Conservation (phyloP, 306 rosid species). For the Fragaria vesca region DNA sequence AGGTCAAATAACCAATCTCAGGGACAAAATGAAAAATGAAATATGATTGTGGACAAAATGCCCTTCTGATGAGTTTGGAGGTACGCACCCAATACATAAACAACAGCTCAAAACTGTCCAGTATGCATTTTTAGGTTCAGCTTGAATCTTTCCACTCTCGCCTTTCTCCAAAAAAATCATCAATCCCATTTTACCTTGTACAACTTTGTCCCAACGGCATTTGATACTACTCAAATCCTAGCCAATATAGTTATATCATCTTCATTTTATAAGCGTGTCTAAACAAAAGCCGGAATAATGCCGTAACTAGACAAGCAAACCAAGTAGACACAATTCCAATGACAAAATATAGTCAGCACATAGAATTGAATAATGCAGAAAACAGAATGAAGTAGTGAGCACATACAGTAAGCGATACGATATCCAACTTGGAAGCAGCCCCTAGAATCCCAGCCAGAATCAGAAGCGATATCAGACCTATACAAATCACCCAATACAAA, state of each 20-base stretch:
- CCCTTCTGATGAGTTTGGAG: not conserved
- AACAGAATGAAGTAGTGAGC: conserved; percentile 14
- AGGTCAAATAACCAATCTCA: not conserved
- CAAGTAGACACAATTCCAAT: too few relatives aligned
- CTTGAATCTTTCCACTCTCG: not conserved
- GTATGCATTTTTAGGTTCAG: not conserved
- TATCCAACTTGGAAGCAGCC: conserved; percentile 50
- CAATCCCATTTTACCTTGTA: not conserved
- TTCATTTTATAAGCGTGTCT: too few relatives aligned
- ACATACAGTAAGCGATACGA: conserved; percentile 72
- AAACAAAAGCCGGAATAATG: too few relatives aligned
- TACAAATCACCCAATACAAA: conserved; percentile 1
- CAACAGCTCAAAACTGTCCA: not conserved
- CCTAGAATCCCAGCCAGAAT: conserved; percentile 64
- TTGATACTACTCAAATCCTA: not conserved
- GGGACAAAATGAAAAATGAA: not conserved
- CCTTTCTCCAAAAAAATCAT: not conserved
- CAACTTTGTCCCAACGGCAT: not conserved
- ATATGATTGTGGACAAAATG: not conserved
- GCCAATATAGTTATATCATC: not conserved
- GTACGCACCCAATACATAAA: not conserved
- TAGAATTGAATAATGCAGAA: not conserved
- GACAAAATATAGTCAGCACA: too few relatives aligned
- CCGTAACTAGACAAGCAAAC: too few relatives aligned
- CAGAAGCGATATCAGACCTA: conserved; percentile 65